phyloP scores from a whole-genome alignment of 2,329 filamentous ascomycete species.

The Chaetomiaceae sp. region DNA sequence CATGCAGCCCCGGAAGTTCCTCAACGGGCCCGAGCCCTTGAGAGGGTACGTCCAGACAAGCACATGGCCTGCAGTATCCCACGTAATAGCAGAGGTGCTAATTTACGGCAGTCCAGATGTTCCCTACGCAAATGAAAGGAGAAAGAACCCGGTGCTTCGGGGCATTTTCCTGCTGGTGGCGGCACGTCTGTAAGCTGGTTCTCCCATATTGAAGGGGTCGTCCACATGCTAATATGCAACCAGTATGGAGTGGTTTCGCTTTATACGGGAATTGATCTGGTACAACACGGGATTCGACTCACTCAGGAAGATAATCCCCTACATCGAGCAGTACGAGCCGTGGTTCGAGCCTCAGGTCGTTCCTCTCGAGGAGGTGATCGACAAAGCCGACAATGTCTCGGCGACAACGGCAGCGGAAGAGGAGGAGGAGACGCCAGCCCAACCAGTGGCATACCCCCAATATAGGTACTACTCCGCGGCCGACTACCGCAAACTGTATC shows the following conservation, averaged over 20 bases:
- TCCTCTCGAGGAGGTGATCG: constrained; percentile 28
- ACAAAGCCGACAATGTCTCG: neutral
- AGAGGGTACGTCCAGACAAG: constrained; percentile 33
- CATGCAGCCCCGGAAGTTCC: constrained; percentile 19
- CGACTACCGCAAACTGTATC: constrained; percentile 43
- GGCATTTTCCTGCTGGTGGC: constrained; percentile 51
- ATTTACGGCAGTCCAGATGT: constrained; percentile 31
- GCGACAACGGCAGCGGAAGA: neutral
- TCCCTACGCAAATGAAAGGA: constrained; percentile 42
- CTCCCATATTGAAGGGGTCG: neutral
- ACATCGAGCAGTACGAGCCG: constrained; percentile 48
- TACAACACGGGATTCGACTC: constrained; percentile 58
- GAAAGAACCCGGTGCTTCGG: constrained; percentile 54
- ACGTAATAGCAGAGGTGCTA: too few species aligned
- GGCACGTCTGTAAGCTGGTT: constrained; percentile 47
- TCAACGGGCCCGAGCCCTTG: constrained; percentile 37
- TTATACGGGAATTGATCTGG: constrained; percentile 56
- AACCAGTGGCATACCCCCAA: constrained; percentile 13
- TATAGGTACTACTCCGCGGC: constrained; percentile 43
- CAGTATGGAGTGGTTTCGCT: constrained; percentile 52
- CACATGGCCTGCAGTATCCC: too few species aligned
- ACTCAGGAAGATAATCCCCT: constrained; percentile 50
- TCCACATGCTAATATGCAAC: constrained; percentile 5
- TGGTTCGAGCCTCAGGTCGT: constrained; percentile 45
- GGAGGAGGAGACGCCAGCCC: constrained; percentile 10